phyloP scores from a whole-genome alignment of 164 flowering plant genomes.

The Liriodendron chinense region DNA sequence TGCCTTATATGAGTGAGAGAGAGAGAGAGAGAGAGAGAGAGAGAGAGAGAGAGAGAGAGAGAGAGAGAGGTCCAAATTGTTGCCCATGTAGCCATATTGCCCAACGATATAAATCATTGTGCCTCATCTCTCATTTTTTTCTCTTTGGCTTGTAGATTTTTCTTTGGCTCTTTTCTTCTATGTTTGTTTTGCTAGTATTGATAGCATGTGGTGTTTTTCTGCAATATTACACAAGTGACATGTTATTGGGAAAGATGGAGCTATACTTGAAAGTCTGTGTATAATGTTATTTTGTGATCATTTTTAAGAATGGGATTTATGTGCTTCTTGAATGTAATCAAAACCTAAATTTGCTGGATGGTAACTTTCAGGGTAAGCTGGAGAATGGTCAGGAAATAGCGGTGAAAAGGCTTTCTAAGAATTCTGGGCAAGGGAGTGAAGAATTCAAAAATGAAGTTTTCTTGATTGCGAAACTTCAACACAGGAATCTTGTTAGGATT shows the following conservation, averaged over 20 bases:
- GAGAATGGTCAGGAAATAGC: constrained; percentile 33
- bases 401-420: constrained; percentile 39
- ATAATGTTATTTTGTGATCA: no score
- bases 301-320: background rate
- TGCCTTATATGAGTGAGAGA: no score
- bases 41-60: no score
- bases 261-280: no score
- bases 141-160: no score
- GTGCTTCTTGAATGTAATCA: background rate
- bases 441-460: constrained; percentile 37
- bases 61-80: no score
- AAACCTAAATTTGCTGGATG: background rate
- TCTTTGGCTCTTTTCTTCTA: background rate
- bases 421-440: constrained; percentile 31
- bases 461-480: constrained; percentile 40
- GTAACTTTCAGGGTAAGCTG: constrained; percentile 27
- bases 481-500: constrained; percentile 39
- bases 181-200: background rate
- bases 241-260: no score
- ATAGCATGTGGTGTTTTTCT: background rate
- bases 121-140: no score
- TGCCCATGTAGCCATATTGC: no score
- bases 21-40: no score
- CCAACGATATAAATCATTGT: no score
- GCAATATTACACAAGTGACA: background rate